phyloP scores from a whole-genome alignment of 352 stramenopile genomes.

The Plasmopara halstedii region DNA sequence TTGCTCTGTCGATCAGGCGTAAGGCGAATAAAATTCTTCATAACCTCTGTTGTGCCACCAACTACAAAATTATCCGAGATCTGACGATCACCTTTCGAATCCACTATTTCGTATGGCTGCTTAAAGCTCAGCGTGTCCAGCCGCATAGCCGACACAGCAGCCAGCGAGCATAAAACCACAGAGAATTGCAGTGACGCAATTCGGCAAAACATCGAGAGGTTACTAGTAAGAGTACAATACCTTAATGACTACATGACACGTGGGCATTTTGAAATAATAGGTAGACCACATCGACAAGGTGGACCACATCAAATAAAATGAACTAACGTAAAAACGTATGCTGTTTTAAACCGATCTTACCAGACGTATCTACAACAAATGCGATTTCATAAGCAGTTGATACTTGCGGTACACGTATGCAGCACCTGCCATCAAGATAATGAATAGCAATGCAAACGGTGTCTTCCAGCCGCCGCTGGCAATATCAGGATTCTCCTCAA shows the following conservation, averaged over 20 bases:
- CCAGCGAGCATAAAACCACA: conserved; percentile 15
- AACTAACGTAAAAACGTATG: too few relatives aligned
- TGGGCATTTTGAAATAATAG: conserved; percentile 4
- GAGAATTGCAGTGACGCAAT: conserved; percentile 21
- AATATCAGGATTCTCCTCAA: conserved; percentile 61
- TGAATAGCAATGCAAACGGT: conserved; percentile 64
- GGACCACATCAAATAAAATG: too few relatives aligned
- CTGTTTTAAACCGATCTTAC: conserved; percentile 7
- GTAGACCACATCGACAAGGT: conserved; percentile 16
- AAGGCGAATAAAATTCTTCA: conserved; percentile 78
- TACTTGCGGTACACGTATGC: conserved; percentile 79
- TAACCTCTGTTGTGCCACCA: conserved; percentile 60
- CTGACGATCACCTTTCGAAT: conserved; percentile 42
- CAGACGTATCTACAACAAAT: conserved; percentile 58
- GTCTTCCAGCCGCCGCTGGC: conserved; percentile 65
- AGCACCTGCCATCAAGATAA: conserved; percentile 40
- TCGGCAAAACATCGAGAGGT: conserved; percentile 14
- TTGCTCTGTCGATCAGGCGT: conserved; percentile 78
- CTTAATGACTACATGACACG: too few relatives aligned
- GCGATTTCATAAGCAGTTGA: conserved; percentile 77
- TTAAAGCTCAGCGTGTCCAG: conserved; percentile 47
- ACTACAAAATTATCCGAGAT: conserved; percentile 48
- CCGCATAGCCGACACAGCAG: conserved; percentile 7
- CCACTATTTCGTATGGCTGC: conserved; percentile 56
- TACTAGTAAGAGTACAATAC: background rate